These are phyloP conservation scores for Monosiga brevicollis DNA, from an alignment of 78 protist genomes.

Conservation along the genomic window DNA sequence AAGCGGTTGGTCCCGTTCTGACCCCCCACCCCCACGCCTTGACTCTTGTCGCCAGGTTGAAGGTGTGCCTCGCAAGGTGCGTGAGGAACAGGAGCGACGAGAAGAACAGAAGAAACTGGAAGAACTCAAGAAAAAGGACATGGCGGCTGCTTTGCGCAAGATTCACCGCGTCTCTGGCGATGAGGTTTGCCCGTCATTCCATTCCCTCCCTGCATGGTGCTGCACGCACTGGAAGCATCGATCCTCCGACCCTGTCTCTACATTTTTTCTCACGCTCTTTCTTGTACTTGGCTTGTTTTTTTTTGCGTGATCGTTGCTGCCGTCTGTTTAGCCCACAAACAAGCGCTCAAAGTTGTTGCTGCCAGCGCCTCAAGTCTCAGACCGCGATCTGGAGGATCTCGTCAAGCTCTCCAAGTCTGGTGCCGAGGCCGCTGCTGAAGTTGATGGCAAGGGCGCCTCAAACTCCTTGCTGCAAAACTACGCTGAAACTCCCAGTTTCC, in stretches of 20 bases:
- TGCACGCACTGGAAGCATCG: too few relatives aligned
- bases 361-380: slow-evolving; percentile 30
- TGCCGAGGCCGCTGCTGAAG: neutral
- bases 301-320: too few relatives aligned
- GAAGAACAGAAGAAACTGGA: neutral
- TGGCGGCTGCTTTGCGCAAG: neutral
- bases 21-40: neutral
- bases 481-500: neutral
- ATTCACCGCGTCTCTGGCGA: neutral
- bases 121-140: neutral
- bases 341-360: slow-evolving; percentile 18
- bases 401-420: slow-evolving; percentile 8
- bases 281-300: too few relatives aligned
- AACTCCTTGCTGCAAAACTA: neutral
- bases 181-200: neutral
- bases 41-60: neutral
- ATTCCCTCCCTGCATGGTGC: neutral
- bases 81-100: neutral
- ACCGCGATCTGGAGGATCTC: slow-evolving; percentile 9
- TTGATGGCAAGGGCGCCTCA: neutral
- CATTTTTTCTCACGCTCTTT: too few relatives aligned
- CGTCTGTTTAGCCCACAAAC: neutral
- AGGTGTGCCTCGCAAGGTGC: neutral
- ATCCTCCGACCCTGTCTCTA: too few relatives aligned
- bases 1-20: too few relatives aligned